phyloP scores from a whole-genome alignment of 352 stramenopile genomes.

The Achlya hypogyna region DNA sequence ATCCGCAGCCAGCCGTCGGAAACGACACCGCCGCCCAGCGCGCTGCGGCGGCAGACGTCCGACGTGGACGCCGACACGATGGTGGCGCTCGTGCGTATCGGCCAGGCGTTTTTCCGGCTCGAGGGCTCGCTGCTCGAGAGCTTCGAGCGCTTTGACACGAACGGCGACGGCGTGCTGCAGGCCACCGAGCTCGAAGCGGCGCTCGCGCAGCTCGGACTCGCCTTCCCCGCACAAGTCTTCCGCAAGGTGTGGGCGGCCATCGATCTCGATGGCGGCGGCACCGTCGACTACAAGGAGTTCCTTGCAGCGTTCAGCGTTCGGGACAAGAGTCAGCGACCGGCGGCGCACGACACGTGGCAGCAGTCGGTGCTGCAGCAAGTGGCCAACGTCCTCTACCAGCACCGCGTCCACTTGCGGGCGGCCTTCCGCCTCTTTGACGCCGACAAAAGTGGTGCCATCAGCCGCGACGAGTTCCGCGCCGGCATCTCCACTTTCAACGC shows the following conservation, averaged over 20 bases:
- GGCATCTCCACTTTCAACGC: constrained; percentile 84
- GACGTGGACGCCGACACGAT: constrained; percentile 20
- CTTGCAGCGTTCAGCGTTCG: constrained; percentile 78
- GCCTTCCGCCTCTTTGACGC: constrained; percentile 90
- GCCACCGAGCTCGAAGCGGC: constrained; percentile 23
- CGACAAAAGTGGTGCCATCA: constrained; percentile 69
- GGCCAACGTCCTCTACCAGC: constrained; percentile 91
- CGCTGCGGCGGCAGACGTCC: not conserved
- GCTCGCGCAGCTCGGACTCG: constrained; percentile 55
- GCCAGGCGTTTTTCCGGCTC: constrained; percentile 60
- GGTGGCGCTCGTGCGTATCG: constrained; percentile 27
- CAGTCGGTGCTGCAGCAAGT: constrained; percentile 88
- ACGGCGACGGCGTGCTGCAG: constrained; percentile 21
- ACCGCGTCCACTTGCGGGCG: constrained; percentile 87
- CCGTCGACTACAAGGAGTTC: constrained; percentile 91
- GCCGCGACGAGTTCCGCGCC: constrained; percentile 72
- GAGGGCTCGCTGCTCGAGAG: not conserved
- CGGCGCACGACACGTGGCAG: constrained; percentile 76
- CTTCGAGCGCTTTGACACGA: constrained; percentile 18
- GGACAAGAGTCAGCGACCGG: constrained; percentile 50
- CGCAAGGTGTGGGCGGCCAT: constrained; percentile 70
- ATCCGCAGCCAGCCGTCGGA: no score
- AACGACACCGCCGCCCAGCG: not conserved
- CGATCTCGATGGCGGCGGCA: constrained; percentile 79
- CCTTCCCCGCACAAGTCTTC: constrained; percentile 43